Base-by-base conservation (phyloP, 169 alveolate genomes). In the Blepharisma undulans region DNA sequence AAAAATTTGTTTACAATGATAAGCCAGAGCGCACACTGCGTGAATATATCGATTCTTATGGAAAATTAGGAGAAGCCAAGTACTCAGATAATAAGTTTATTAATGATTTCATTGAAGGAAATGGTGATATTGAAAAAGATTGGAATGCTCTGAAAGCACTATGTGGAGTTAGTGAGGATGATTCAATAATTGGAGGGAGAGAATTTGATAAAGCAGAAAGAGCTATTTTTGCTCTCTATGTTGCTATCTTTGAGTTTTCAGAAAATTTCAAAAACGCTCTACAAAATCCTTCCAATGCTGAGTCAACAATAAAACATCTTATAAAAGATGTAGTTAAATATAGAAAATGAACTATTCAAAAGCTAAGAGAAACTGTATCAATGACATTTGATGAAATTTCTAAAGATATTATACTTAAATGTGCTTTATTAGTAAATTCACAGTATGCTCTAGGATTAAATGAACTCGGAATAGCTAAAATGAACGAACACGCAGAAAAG, bases 141-240 rank as follows among this genome's bases (percentile, higher is more conserved):
- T 84, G 90, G 90, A 30, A 34, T 14, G 16, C 14, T 8, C 29
- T 84, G 10, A 84, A 84, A 61, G 19, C 27, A 22, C 33, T 48
- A 30, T 16, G 84, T 22, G 84, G 34, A 14, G 85, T 84, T 30
- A 12, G 33, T 18, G 90, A 84, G 32, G 84, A 82, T 22, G 48
- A 30, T 19, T 18, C 71, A 48, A 84, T 12, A 10, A 84, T 61
- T 27, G 90, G 90, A 48, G 90, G 90, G 10, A 22, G 14, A 18
- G 90, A 84, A 36, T 19, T 84, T 18, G 90, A 84, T 27, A n/a
- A 84, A 33, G 90, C 90, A 10, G 90, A 84, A 84, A 84, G 90
- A 32, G 90, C 90, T 21, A 84, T 84, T 84, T 84, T 84, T 60
- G 90, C 84, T 19, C 84, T 84, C n/a, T 84, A 84, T 61, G 16